Conservation (phyloP, 169 alveolate genomes). For the Plasmodium gallinaceum region DNA sequence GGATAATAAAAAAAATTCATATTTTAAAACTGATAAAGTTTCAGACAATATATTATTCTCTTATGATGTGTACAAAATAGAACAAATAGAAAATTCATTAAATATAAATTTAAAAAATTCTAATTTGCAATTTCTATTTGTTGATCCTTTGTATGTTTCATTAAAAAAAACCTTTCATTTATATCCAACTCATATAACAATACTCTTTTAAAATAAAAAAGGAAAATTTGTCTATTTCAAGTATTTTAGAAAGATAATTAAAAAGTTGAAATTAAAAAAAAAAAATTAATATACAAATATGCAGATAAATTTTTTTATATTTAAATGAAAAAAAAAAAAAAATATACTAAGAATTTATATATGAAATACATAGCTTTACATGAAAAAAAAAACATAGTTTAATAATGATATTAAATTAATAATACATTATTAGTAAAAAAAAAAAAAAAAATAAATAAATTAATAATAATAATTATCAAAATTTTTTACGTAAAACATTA, state of each 20-base stretch:
- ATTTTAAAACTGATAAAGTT: neutral
- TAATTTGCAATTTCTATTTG: slow-evolving; percentile 33
- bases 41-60: neutral
- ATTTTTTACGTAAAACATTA: no score
- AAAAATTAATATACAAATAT: neutral
- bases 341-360: neutral
- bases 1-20: neutral
- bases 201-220: slow-evolving; percentile 15
- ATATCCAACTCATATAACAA: slow-evolving; percentile 30
- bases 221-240: no score
- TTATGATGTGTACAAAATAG: slow-evolving; percentile 6
- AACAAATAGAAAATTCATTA: slow-evolving; percentile 28
- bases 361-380: neutral
- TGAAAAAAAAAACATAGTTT: no score
- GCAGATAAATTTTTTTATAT: neutral
- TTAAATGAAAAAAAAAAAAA: neutral
- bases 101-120: slow-evolving; percentile 16
- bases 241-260: neutral
- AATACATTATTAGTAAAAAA: no score
- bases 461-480: no score
- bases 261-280: neutral
- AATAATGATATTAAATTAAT: no score
- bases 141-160: slow-evolving; percentile 41
- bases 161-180: slow-evolving; percentile 3
- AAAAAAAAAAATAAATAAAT: no score